These are phyloP conservation scores for Protea cynaroides DNA, from an alignment of 164 flowering plant species.

Conservation along the genomic window DNA sequence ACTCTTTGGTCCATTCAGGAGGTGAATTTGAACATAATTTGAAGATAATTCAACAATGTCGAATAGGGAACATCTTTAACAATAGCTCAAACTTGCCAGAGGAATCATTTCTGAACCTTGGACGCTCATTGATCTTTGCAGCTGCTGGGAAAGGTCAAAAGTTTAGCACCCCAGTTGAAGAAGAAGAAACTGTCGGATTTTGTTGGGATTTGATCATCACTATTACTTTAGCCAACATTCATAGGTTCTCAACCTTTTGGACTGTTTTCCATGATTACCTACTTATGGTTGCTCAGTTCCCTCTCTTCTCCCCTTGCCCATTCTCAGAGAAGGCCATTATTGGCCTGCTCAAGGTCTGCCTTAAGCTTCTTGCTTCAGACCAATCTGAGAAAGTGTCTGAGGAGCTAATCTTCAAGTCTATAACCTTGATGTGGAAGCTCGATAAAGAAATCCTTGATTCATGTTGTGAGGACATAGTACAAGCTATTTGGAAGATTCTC, in stretches of 20 bases:
- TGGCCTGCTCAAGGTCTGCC: constrained; percentile 51
- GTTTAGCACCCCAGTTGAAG: constrained; percentile 81
- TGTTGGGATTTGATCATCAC: constrained; percentile 72
- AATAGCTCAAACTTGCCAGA: constrained; percentile 45
- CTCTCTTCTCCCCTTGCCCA: constrained; percentile 73
- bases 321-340: constrained; percentile 73
- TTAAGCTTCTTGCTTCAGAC: constrained; percentile 39
- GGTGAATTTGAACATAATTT: constrained; percentile 76
- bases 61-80: constrained; percentile 61
- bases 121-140: constrained; percentile 73
- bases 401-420: constrained; percentile 78
- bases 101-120: constrained; percentile 61
- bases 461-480: constrained; percentile 50
- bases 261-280: constrained; percentile 66
- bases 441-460: constrained; percentile 75
- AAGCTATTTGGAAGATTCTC: constrained; percentile 46
- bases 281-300: constrained; percentile 60
- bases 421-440: constrained; percentile 73
- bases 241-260: constrained; percentile 63
- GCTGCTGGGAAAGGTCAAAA: constrained; percentile 93
- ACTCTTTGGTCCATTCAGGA: constrained; percentile 41
- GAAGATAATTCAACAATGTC: constrained; percentile 73
- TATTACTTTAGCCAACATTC: constrained; percentile 39
- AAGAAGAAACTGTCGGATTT: constrained; percentile 81
- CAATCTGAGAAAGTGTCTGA: constrained; percentile 42